A percentile compares a stretch with the other conserved stretches of the same genome.
Evolutionary conservation across 768 basidiomycete genomes (phyloP).

Genomic region (Cantharellus cinnabarinus): DNA sequence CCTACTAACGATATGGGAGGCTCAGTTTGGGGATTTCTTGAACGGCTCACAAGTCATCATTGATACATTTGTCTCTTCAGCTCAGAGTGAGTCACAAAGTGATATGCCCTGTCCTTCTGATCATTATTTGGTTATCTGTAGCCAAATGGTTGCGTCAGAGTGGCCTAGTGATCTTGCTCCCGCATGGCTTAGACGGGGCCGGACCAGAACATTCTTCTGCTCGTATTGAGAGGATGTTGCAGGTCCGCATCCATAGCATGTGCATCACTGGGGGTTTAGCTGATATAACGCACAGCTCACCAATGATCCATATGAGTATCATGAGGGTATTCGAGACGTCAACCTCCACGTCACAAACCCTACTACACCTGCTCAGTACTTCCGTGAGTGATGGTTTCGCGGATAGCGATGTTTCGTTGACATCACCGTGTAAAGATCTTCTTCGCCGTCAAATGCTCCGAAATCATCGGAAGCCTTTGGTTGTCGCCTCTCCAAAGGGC

Average conservation of each 20-base stretch:
- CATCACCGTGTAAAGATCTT: conserved; percentile 22
- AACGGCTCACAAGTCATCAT: conserved; percentile 67
- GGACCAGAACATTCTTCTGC: conserved; percentile 87
- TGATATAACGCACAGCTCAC: conserved; percentile 32
- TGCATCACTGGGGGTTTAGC: background rate
- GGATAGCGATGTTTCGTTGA: too few relatives aligned
- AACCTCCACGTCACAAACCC: conserved; percentile 78
- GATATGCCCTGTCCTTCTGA: background rate
- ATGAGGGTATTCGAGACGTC: conserved; percentile 24
- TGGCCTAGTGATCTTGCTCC: conserved; percentile 65
- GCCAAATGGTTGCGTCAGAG: conserved; percentile 92
- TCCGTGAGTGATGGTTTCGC: conserved; percentile 22
- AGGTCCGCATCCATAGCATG: conserved; percentile 24
- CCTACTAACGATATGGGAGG: conserved; percentile 78
- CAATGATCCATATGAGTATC: conserved; percentile 37
- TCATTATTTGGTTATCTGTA: conserved; percentile 14
- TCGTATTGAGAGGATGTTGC: conserved; percentile 77
- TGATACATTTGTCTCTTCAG: conserved; percentile 70
- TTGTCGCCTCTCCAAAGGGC: conserved; percentile 72
- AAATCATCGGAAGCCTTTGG: conserved; percentile 70
- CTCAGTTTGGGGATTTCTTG: conserved; percentile 58
- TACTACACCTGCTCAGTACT: conserved; percentile 80
- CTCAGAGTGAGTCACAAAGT: conserved; percentile 42
- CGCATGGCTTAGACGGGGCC: conserved; percentile 81
- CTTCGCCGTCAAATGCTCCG: conserved; percentile 69